phyloP scores from a whole-genome alignment of 208 protist genomes.

The Leishmania martiniquensis region DNA sequence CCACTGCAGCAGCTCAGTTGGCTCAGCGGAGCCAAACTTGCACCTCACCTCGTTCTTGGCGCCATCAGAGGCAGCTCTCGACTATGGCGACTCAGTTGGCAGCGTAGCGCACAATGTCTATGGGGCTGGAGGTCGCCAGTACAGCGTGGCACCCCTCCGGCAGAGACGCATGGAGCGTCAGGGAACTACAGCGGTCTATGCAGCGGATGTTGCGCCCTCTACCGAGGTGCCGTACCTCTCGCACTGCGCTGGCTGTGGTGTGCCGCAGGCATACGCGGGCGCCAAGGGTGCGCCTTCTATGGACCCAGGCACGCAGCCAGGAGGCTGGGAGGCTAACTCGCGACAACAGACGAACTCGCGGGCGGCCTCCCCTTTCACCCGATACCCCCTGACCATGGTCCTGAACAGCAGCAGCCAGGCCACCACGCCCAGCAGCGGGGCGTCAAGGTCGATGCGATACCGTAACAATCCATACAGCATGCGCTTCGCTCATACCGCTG shows the following conservation, averaged over 20 bases:
- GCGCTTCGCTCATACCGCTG: constrained; percentile 6
- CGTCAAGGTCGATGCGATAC: constrained; percentile 22
- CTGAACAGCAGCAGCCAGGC: constrained; percentile 5
- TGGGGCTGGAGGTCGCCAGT: background rate
- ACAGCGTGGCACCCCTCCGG: background rate
- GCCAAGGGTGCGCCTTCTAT: background rate
- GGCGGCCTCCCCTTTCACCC: background rate
- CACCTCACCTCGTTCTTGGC: background rate
- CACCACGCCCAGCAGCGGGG: constrained; percentile 4
- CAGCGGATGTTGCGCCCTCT: background rate
- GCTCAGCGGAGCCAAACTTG: background rate
- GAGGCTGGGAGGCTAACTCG: background rate
- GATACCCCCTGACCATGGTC: background rate
- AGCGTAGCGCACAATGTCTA: background rate
- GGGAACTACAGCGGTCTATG: background rate
- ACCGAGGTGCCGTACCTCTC: background rate
- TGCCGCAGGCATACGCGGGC: background rate
- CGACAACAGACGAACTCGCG: background rate
- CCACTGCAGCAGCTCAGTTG: background rate
- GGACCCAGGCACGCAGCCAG: background rate
- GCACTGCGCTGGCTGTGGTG: background rate
- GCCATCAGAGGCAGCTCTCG: background rate
- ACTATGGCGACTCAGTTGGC: background rate
- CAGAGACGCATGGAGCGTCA: constrained; percentile 1
- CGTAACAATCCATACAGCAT: constrained; percentile 49